Evolutionary conservation across 306 rosid genomes (phyloP).

Genomic region (Cicer yamashitae): DNA sequence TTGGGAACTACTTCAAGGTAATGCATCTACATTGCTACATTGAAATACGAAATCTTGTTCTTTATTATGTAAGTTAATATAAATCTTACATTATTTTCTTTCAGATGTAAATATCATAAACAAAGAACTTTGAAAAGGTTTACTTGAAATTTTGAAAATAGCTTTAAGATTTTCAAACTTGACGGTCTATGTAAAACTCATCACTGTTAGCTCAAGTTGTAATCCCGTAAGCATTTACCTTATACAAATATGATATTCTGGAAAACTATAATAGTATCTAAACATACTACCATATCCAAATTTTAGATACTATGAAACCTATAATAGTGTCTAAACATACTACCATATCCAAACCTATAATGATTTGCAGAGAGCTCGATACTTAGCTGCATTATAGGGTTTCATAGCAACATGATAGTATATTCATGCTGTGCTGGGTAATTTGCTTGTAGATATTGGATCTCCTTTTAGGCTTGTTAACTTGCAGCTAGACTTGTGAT

Average conservation of each 20-base stretch:
- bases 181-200: background rate
- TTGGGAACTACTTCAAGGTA: conserved; percentile 98
- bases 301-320: too few species aligned
- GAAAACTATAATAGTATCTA: background rate
- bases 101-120: background rate
- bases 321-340: conserved; percentile 4
- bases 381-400: too few species aligned
- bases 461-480: background rate
- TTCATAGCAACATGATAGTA: too few species aligned
- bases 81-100: conserved; percentile 28
- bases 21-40: conserved; percentile 23
- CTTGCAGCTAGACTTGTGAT: background rate
- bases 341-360: background rate
- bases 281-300: background rate
- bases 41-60: background rate
- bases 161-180: conserved; percentile 17
- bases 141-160: conserved; percentile 1
- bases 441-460: too few species aligned
- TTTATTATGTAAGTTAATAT: conserved; percentile 15
- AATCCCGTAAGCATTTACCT: background rate
- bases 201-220: background rate
- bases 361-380: background rate
- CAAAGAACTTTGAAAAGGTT: conserved; percentile 24
- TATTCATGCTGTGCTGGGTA: too few species aligned
- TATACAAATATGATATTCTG: background rate